Percentiles rank a stretch among this genome's conserved stretches.
These are phyloP conservation scores for Penicillium psychrosexuale DNA, from an alignment of 2,329 filamentous ascomycete genomes.

Conservation along the genomic window DNA sequence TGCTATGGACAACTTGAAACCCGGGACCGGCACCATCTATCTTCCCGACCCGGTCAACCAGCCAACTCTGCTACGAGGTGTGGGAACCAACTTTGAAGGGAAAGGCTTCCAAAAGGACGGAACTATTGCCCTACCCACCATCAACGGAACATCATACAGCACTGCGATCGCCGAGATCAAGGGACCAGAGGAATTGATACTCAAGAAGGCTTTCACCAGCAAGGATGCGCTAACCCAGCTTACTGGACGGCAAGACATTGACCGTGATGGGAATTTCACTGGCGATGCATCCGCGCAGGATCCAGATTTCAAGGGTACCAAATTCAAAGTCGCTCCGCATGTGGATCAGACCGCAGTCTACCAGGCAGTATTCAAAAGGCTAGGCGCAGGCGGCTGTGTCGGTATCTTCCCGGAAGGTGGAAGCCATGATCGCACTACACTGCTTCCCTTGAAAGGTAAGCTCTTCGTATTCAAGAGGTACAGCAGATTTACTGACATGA, in stretches of 20 bases:
- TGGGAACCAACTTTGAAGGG: constrained; percentile 78
- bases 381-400: constrained; percentile 80
- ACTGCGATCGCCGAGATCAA: constrained; percentile 79
- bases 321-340: constrained; percentile 85
- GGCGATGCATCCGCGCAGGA: constrained; percentile 54
- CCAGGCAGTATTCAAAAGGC: constrained; percentile 81
- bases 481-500: neutral
- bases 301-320: constrained; percentile 67
- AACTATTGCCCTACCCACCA: constrained; percentile 79
- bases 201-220: constrained; percentile 85
- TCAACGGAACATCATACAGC: constrained; percentile 76
- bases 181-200: constrained; percentile 72
- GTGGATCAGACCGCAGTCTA: constrained; percentile 94
- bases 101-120: constrained; percentile 71
- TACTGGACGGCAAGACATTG: constrained; percentile 73
- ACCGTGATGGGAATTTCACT: constrained; percentile 62
- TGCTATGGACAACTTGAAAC: constrained; percentile 82
- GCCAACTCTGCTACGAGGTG: constrained; percentile 73
- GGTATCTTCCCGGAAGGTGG: constrained; percentile 97
- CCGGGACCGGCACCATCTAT: constrained; percentile 76
- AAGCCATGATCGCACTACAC: constrained; percentile 88
- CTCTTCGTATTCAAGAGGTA: neutral
- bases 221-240: constrained; percentile 73
- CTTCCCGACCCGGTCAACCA: constrained; percentile 83
- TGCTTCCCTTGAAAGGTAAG: constrained; percentile 77